A percentile compares a stretch with the other conserved stretches of the same genome.
Evolutionary conservation across 345 rosid genomes (phyloP).

Genomic region (Cochlearia excelsa): DNA sequence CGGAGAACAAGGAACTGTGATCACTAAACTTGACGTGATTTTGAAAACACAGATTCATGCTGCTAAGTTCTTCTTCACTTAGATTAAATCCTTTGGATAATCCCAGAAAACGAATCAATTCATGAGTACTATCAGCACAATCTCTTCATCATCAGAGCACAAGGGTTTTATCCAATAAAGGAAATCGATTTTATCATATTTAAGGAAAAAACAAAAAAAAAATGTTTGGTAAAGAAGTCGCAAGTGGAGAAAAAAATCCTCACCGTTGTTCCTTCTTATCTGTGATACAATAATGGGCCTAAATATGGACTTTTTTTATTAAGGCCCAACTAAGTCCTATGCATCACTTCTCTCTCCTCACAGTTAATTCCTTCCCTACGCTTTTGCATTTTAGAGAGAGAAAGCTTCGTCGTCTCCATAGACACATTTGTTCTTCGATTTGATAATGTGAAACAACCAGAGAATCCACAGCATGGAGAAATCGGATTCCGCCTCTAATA

Average conservation of each 20-base stretch:
- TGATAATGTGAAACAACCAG: background rate
- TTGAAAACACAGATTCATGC: slow-evolving; percentile 28
- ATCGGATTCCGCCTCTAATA: slow-evolving; percentile 15
- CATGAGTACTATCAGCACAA: background rate
- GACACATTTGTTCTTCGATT: slow-evolving; percentile 17
- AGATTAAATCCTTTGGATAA: background rate
- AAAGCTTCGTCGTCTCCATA: slow-evolving; percentile 20
- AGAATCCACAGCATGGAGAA: slow-evolving; percentile 24
- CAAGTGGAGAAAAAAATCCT: background rate
- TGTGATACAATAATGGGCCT: background rate
- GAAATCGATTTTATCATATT: background rate
- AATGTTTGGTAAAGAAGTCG: background rate
- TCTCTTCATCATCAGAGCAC: slow-evolving; percentile 5
- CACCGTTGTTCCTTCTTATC: slow-evolving; percentile 16
- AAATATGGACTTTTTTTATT: background rate
- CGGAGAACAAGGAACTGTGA: slow-evolving; percentile 17
- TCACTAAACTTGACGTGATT: slow-evolving; percentile 7
- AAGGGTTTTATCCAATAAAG: background rate
- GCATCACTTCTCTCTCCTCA: slow-evolving; percentile 36
- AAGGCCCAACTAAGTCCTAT: background rate
- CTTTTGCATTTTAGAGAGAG: slow-evolving; percentile 25
- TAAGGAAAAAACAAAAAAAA: background rate
- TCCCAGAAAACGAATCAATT: slow-evolving; percentile 14
- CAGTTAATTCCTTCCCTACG: slow-evolving; percentile 7
- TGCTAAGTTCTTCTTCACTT: slow-evolving; percentile 23